Conservation (phyloP, 805 yeast genomes). For the Clavispora phyllophila region DNA sequence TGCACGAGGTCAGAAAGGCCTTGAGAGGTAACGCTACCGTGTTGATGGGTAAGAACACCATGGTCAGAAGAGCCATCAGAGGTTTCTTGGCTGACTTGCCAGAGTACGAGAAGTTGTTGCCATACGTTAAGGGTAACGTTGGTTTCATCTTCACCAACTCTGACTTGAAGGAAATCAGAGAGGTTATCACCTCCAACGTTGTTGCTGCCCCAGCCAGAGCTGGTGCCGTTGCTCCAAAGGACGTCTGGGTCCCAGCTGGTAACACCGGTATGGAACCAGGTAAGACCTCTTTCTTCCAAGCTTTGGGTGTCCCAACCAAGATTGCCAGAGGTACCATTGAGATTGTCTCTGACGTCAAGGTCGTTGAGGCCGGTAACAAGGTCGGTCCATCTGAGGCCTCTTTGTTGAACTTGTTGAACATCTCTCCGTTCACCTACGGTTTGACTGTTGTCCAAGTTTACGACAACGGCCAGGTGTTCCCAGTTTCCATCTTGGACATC, state of each 20-base stretch:
- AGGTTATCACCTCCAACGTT: constrained; percentile 79
- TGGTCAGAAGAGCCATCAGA: constrained; percentile 99
- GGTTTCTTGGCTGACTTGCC: constrained; percentile 91
- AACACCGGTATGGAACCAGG: constrained; percentile 99
- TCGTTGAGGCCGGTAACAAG: constrained; percentile 76
- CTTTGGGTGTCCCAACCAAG: constrained; percentile 99
- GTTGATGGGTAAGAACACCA: constrained; percentile 99
- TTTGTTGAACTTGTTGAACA: constrained; percentile 98
- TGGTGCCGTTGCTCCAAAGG: constrained; percentile 98
- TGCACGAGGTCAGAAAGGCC: constrained; percentile 98
- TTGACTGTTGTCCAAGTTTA: constrained; percentile 93
- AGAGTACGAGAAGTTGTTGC: constrained; percentile 91
- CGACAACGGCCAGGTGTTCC: constrained; percentile 98
- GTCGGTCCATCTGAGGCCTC: constrained; percentile 99
- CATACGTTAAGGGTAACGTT: constrained; percentile 95
- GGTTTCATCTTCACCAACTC: constrained; percentile 99
- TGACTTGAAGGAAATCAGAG: constrained; percentile 91
- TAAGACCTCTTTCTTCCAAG: constrained; percentile 99
- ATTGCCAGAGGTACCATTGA: constrained; percentile 99
- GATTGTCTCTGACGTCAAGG: constrained; percentile 94
- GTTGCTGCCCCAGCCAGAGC: constrained; percentile 99
- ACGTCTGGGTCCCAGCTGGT: constrained; percentile 97
- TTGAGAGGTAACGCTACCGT: constrained; percentile 94
- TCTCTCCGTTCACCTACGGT: constrained; percentile 99
- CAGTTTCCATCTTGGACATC: constrained; percentile 93